Percentiles rank a stretch among this genome's conserved stretches.
These are phyloP conservation scores for Cryptosporidium muris DNA, from an alignment of 169 alveolate genomes.

Conservation along the genomic window DNA sequence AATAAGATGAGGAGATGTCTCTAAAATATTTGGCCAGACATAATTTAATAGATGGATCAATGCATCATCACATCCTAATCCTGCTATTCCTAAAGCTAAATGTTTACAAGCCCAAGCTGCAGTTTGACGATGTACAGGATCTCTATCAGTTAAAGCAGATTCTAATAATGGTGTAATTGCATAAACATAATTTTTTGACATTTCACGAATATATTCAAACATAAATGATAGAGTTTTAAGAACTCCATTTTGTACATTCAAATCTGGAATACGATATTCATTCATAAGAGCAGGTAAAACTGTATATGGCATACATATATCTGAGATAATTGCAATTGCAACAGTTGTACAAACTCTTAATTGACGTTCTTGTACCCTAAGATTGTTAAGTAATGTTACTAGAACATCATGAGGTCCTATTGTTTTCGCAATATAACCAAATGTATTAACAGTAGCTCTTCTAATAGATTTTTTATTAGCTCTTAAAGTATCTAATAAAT, in stretches of 20 bases:
- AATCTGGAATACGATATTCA: constrained; percentile 98
- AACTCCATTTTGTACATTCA: constrained; percentile 99
- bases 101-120: constrained; percentile 99
- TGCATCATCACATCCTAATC: constrained; percentile 95
- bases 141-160: constrained; percentile 99
- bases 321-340: constrained; percentile 99
- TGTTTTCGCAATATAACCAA: constrained; percentile 99
- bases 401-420: constrained; percentile 99
- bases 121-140: constrained; percentile 98
- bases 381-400: constrained; percentile 91
- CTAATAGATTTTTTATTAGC: constrained; percentile 95
- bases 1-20: constrained; percentile 97
- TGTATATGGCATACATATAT: constrained; percentile 99
- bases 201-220: constrained; percentile 97
- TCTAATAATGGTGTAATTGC: constrained; percentile 96
- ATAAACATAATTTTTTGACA: constrained; percentile 95
- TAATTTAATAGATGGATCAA: constrained; percentile 95
- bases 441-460: constrained; percentile 98
- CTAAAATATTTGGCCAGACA: constrained; percentile 99
- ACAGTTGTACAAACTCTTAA: constrained; percentile 97
- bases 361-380: constrained; percentile 98
- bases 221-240: constrained; percentile 97
- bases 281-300: constrained; percentile 99
- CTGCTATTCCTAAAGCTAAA: constrained; percentile 95
- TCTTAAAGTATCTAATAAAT: constrained; percentile 94